Evolutionary conservation across 441 rosid species (phyloP).

Genomic region (Theobroma grandiflorum): DNA sequence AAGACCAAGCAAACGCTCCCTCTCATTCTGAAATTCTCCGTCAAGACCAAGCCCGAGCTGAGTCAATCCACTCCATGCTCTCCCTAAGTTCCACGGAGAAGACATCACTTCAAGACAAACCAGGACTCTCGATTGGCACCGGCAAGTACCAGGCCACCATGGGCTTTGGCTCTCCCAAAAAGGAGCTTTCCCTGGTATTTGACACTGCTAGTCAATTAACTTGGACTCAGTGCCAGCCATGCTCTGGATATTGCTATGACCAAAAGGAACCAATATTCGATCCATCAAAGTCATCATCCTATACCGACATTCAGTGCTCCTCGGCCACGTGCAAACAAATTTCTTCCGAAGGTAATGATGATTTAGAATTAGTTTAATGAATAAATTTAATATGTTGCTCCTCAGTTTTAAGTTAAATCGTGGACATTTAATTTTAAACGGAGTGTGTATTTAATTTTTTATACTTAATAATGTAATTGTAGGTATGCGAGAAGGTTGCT

Average conservation of each 20-base stretch:
- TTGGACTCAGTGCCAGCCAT: slow-evolving; percentile 9
- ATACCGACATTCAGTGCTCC: not conserved
- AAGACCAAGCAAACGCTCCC: not conserved
- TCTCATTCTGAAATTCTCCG: slow-evolving; percentile 3
- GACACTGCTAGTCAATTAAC: slow-evolving; percentile 14
- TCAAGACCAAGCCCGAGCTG: slow-evolving; percentile 4
- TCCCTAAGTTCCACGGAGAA: not conserved
- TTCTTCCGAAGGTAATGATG: slow-evolving; percentile 6
- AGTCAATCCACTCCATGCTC: slow-evolving; percentile 9
- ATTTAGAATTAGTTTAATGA: not conserved
- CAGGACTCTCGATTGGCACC: not conserved
- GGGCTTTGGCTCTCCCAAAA: not conserved
- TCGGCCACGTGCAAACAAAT: not conserved
- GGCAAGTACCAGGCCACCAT: slow-evolving; percentile 6
- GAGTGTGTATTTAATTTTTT: too few relatives aligned
- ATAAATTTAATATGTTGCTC: too few relatives aligned
- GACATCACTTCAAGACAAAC: slow-evolving; percentile 4
- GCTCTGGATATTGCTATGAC: not conserved
- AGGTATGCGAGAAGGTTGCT: slow-evolving; percentile 6
- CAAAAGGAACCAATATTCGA: slow-evolving; percentile 8
- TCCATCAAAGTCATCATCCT: not conserved
- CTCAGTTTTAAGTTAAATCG: too few relatives aligned
- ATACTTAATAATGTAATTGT: not conserved
- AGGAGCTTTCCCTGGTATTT: not conserved
- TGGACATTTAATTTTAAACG: too few relatives aligned